Percentiles rank a stretch among this genome's conserved stretches.
Conservation (phyloP, 345 rosid species). For the Corymbia maculata region DNA sequence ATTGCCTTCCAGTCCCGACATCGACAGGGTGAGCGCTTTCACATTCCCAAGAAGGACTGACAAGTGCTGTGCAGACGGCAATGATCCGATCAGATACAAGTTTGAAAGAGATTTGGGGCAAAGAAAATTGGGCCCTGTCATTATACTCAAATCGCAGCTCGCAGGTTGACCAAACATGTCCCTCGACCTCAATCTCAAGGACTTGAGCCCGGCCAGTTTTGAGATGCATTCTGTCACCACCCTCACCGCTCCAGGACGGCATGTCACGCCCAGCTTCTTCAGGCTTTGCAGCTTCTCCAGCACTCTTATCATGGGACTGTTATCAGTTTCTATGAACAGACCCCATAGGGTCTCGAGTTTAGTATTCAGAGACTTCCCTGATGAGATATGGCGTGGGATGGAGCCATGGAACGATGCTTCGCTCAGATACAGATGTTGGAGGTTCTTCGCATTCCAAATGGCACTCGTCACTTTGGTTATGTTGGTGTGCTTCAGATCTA, state of each 20-base stretch:
- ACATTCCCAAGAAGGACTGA: conserved; percentile 4
- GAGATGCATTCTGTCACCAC: not conserved
- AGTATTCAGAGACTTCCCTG: no score
- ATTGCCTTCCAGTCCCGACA: conserved; percentile 4
- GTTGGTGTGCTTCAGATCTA: conserved; percentile 27
- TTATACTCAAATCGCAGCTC: not conserved
- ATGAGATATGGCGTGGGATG: not conserved
- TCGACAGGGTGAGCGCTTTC: conserved; percentile 15
- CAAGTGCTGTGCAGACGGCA: not conserved
- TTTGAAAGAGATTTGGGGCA: not conserved
- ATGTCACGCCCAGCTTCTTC: conserved; percentile 22
- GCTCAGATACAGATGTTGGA: conserved; percentile 16
- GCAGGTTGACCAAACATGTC: conserved; percentile 10
- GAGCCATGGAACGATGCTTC: not conserved
- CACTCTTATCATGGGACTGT: not conserved
- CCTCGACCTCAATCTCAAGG: conserved; percentile 20
- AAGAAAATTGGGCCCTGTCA: not conserved
- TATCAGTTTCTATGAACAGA: not conserved
- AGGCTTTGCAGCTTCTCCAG: not conserved
- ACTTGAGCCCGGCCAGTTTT: not conserved
- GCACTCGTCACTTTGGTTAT: conserved; percentile 9
- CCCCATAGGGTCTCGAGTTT: conserved; percentile 22
- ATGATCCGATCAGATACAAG: conserved; percentile 20
- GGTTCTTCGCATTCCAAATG: conserved; percentile 3
- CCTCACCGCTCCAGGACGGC: not conserved